Base-by-base conservation (phyloP, 176 grass and related monocot genomes). In the Oryza glumipatula region DNA sequence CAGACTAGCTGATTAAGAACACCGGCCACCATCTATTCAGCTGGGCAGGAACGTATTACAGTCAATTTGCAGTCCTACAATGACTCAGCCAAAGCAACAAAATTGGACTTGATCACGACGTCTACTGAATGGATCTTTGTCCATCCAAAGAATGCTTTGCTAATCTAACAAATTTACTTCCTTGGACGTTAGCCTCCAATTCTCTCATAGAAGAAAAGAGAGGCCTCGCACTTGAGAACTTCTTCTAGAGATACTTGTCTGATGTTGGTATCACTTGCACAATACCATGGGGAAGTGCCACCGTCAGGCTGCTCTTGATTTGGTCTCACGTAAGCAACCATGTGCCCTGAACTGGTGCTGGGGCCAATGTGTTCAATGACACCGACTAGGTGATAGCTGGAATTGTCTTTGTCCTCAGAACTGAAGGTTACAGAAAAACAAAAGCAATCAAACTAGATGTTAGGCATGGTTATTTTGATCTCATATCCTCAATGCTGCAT, bases 151-250 rank as follows among this genome's bases (percentile, higher is more conserved):
- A 49, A 66, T 48, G 17, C 26, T 72, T 72, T 72, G 65, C 65
- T 65, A 63, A 30, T 68, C 71, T 65, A 11, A 65, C 14, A 43
- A 43, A n/a, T 68, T 32, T 14, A 5, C 11, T 41, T 80, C 21
- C 65, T 51, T 51, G 28, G 6, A 23, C 24, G 11, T 68, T 52
- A 22, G 5, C 33, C 48, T 75, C 41, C 65, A 48, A 11, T 43
- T 68, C 26, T 73, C 79, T 98, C 96, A 67, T 95, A 98, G 80
- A 98, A 98, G 54, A 98, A 66, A 67, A 95, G 76, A 52, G 92
- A 91, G 3, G 91, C 91, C 56, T 98, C 83, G 9, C 85, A 61
- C 32, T 68, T 48, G 26, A 94, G 80, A 69, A 98, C 93, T 83
- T 95, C 76, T 21, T 84, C 85, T 68, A 95, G 64, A 63, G 87